Base-by-base conservation (phyloP, 2,329 filamentous ascomycete species). In the Remersonia thermophila region DNA sequence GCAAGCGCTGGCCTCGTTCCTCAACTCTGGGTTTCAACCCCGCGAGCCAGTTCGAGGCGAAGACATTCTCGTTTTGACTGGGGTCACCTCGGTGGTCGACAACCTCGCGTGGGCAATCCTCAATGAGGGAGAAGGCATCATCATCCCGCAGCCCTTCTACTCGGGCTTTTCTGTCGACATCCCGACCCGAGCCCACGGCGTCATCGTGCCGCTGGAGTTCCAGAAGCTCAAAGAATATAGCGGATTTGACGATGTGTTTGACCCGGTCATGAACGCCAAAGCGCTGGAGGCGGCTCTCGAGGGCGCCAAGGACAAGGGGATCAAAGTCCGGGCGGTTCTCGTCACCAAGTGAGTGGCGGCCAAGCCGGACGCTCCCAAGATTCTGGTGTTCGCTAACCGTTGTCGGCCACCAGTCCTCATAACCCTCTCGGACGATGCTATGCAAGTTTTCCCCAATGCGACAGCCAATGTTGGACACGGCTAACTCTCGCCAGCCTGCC, bases 91-190 rank as follows among this genome's bases (percentile, higher is more conserved):
- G 12, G 46, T 47, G 3, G 37, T 55, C 15, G 52, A 55, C 38
- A 41, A 41, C 7, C 26, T 54, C 15, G 38, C 42, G 1, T 55
- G 48, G 47, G 29, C 50, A 2, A 33, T 55, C 23, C 54, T 51
- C 32, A 45, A 55, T 33, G 51, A 55, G 11, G 46, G 47, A 5
- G 45, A 52, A 14, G 53, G 51, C 8, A 47, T 55, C 9, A 31
- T 56, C n/a, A 43, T 55, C 20, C 49, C 49, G 7, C 42, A 44
- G 30, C 53, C 53, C 1, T 46, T 50, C n/a, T 56, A 55, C 39
- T 47, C 48, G 14, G 50, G 49, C 1, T 56, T 53, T 33, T 25
- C 35, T 11, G 28, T 48, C 7, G 50, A 55, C 27, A 30, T 49
- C 8, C 25, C 41, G 0, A 38, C 47, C 11, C 32, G 52, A 11